phyloP scores from a whole-genome alignment of 371 early-diverging fungal species.

The Umbelopsis sp. region DNA sequence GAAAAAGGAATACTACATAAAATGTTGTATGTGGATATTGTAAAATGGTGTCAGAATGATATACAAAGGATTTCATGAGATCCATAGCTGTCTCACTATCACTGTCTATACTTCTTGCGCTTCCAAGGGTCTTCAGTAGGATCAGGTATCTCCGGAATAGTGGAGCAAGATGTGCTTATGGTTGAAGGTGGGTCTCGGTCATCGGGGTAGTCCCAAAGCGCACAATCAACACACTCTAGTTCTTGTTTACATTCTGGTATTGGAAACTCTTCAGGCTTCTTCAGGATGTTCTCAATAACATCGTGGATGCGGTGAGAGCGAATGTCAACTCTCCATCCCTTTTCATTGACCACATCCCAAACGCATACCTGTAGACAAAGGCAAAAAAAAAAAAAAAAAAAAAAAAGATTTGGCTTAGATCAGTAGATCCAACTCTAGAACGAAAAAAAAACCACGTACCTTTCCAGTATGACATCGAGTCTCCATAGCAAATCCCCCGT shows the following conservation, averaged over 20 bases:
- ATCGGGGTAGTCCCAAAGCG: conserved; percentile 69
- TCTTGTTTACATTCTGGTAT: conserved; percentile 58
- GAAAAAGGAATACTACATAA: too few species aligned
- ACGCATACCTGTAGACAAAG: conserved; percentile 49
- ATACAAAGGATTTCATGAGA: background rate
- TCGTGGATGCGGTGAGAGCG: conserved; percentile 77
- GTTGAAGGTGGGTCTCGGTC: conserved; percentile 29
- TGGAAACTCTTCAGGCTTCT: conserved; percentile 46
- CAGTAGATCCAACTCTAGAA: background rate
- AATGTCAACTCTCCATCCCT: conserved; percentile 77
- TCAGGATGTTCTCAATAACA: conserved; percentile 82
- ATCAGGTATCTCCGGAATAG: conserved; percentile 13
- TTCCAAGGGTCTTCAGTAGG: conserved; percentile 16
- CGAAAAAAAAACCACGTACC: conserved; percentile 24
- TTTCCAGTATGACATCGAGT: conserved; percentile 58
- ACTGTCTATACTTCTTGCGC: background rate
- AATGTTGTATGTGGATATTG: too few species aligned
- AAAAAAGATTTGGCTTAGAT: background rate
- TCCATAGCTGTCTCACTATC: conserved; percentile 2
- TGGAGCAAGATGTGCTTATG: background rate
- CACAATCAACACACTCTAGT: conserved; percentile 76
- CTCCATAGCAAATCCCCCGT: conserved; percentile 91
- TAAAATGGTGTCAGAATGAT: background rate
- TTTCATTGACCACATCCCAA: conserved; percentile 70
- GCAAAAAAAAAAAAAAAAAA: conserved; percentile 1